Evolutionary conservation across 73 alveolate species (phyloP), one percentile per base, ranked within the genome.

Genomic region (Paramecium sonneborni): DNA sequence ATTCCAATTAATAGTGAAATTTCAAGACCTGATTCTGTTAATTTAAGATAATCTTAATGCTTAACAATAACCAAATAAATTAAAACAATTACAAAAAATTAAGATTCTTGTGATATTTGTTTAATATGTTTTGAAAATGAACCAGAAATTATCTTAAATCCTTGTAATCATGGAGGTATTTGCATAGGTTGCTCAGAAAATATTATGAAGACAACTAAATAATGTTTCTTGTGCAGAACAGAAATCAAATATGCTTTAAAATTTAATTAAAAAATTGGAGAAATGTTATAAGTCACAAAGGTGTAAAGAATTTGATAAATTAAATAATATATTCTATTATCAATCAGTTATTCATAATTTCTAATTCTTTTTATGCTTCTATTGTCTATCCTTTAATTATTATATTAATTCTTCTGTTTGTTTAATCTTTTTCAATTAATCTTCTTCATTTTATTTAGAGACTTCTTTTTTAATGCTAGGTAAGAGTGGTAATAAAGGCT

Each of bases 91-190:
- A 52, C 69, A 41, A 43, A 44, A 24, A 46, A 79, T 30, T 79
- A 79, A 79, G 41, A 79, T 30, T 79, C 90, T 11, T 18, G 32
- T 20, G 90, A 79, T 23, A 41, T 26, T 20, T 79, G 90, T 41
- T 79, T 79, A 24, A 46, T 79, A 9, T 79, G 90, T 37, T 79
- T 79, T 79, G 76, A 79, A 34, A 79, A 79, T 79, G 90, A 79
- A 41, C 32, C 69, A 79, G 52, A 79, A 18, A 62, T 79, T 11
- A n/a, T 79, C 0, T 79, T 79, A 8, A 9, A 15, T 23, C 90
- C 90, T 3, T 79, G 90, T 26, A 23, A 79, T 20, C 90, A 79
- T 21, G 90, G 90, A 24, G 90, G 90, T 26, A 79, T 79, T 14
- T 79, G 90, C 23, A 30, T 23, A 20, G 1, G 14, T 0, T 79